Percentiles rank a stretch among this genome's conserved stretches.
Conservation (phyloP, 2,329 filamentous ascomycete genomes). For the Talaromyces amestolkiae region DNA sequence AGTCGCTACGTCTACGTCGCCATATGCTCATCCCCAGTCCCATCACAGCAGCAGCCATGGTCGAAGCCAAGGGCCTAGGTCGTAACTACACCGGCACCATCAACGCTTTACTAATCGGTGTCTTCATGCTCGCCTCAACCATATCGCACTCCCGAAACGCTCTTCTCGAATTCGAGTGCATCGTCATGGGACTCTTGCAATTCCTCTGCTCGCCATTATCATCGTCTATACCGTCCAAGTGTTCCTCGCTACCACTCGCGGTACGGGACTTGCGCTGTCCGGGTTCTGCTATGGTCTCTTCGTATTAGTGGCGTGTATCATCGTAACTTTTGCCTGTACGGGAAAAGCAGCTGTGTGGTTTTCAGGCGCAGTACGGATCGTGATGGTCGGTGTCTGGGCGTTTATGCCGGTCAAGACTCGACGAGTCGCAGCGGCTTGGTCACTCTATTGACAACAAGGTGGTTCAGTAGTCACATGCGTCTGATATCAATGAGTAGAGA, state of each 20-base stretch:
- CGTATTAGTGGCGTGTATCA: constrained; percentile 20
- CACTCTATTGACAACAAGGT: not conserved
- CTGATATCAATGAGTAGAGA: not conserved
- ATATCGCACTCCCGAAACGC: not conserved
- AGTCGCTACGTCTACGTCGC: not conserved
- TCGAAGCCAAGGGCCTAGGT: not conserved
- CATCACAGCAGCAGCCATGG: not conserved
- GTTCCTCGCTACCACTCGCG: constrained; percentile 17
- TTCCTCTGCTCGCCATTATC: constrained; percentile 20
- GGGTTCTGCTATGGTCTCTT: constrained; percentile 22
- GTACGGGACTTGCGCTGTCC: constrained; percentile 20
- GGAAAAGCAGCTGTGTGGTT: constrained; percentile 23
- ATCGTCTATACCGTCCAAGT: constrained; percentile 24
- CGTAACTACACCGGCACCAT: not conserved
- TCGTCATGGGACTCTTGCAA: not conserved
- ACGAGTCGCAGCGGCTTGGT: not conserved
- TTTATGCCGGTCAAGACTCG: not conserved
- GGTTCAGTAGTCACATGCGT: not conserved
- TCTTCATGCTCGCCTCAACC: not conserved
- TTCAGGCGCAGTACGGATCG: constrained; percentile 24
- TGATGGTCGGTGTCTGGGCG: constrained; percentile 23
- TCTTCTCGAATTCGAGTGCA: not conserved
- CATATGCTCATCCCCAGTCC: not conserved
- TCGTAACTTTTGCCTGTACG: constrained; percentile 20
- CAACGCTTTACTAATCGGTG: not conserved